Base-by-base conservation (phyloP, 805 yeast species). In the Kazachstania martiniae region DNA sequence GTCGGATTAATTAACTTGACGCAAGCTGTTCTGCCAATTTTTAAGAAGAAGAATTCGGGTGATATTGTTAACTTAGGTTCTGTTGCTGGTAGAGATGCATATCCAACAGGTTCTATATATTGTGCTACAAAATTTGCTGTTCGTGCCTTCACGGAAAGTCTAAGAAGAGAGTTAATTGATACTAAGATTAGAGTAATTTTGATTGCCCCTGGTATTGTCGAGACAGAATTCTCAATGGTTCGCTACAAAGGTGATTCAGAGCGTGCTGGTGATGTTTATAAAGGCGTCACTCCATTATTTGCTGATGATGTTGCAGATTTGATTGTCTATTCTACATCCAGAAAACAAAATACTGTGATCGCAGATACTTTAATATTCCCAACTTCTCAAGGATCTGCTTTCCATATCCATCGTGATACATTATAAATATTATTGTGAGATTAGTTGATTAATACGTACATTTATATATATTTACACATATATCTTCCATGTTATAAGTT, bases 331-430 rank as follows among this genome's bases (percentile, higher is more conserved):
- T 69, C 72, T 3, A 62, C 73, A 19, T 63, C 78, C 2, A 69
- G 80, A 61, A 68, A 63, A 44, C 60, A 60, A 36, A 74, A 72
- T 47, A 71, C 77, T 1, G 81, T 74, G 3, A 56, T 74, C 47
- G 80, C 81, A 3, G 94, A 86, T 53, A 66, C 84, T 12, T 65
- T 87, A 53, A 77, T 89, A 9, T 83, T 86, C 62, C 83, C 95
- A 12, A 70, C 76, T 28, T 77, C 81, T 62, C 96, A 87, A 64
- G 95, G 93, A 4, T 69, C 82, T 37, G 75, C 93, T 6, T 60
- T 65, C 44, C 83, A 78, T 50, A 56, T 78, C 22, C 64, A 76
- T 63, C 57, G 56, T 30, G 66, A 77, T n/a, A n/a, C n/a, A n/a
- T n/a, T n/a, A n/a, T n/a, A n/a, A n/a, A n/a, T n/a, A n/a, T n/a